Conservation (phyloP, 805 yeast species). For the Candida manassasensis region DNA sequence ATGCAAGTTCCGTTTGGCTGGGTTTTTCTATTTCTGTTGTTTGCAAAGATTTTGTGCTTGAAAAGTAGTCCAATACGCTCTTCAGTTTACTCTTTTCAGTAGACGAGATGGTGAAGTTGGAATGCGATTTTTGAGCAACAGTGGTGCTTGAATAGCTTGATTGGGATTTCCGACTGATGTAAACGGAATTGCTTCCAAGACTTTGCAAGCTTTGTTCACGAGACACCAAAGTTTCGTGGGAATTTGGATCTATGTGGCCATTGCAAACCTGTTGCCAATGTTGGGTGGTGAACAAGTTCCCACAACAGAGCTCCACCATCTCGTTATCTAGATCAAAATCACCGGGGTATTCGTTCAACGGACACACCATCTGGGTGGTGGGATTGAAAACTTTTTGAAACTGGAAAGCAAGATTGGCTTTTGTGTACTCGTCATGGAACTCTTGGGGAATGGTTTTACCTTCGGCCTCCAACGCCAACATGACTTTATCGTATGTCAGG, state of each 20-base stretch:
- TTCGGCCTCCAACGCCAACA: conserved; percentile 54
- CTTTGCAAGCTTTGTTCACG: conserved; percentile 38
- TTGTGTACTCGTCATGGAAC: conserved; percentile 55
- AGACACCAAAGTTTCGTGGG: conserved; percentile 42
- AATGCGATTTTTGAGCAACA: background rate
- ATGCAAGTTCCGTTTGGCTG: background rate
- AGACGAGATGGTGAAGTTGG: conserved; percentile 2
- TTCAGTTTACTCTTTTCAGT: background rate
- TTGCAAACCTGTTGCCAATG: conserved; percentile 53
- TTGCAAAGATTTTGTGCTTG: background rate
- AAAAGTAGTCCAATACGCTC: background rate
- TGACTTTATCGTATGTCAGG: conserved; percentile 49
- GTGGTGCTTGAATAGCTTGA: background rate
- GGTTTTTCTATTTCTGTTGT: background rate
- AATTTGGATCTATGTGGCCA: conserved; percentile 67
- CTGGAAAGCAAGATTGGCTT: conserved; percentile 76
- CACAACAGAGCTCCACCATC: conserved; percentile 41
- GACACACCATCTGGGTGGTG: conserved; percentile 36
- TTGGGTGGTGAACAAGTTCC: conserved; percentile 38
- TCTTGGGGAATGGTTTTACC: conserved; percentile 56
- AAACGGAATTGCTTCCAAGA: conserved; percentile 17
- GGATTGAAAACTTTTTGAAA: conserved; percentile 87
- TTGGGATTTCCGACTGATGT: background rate
- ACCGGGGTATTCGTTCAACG: conserved; percentile 54
- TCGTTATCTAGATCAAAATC: conserved; percentile 40